Evolutionary conservation across 805 yeast genomes (phyloP).

Genomic region (Saturnispora silvae): DNA sequence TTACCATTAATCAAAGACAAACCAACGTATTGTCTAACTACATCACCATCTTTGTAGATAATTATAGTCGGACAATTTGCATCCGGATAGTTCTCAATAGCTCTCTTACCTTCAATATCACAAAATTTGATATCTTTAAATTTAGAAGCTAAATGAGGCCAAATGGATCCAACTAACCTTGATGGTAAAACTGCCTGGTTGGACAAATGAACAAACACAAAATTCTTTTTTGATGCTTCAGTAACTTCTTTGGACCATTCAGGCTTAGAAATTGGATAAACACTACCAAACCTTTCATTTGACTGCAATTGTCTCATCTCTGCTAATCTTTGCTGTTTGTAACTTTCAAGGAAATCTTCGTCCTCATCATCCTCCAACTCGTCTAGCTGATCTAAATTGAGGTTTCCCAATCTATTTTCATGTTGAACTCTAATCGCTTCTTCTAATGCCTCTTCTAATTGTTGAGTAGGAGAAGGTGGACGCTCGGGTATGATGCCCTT

Average conservation of each 20-base stretch:
- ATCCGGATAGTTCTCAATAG: conserved; percentile 88
- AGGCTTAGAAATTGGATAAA: conserved; percentile 70
- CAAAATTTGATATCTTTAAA: conserved; percentile 81
- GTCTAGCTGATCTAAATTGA: conserved; percentile 71
- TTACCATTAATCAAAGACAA: conserved; percentile 78
- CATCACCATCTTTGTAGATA: conserved; percentile 68
- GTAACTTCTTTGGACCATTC: conserved; percentile 85
- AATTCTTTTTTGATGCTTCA: conserved; percentile 54
- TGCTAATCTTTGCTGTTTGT: conserved; percentile 66
- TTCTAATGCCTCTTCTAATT: conserved; percentile 77
- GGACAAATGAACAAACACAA: conserved; percentile 72
- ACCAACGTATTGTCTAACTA: conserved; percentile 72
- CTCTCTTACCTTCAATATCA: conserved; percentile 83
- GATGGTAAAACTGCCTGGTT: conserved; percentile 62
- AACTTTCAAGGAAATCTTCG: conserved; percentile 74
- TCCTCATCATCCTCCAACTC: conserved; percentile 88
- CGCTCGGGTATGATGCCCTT: conserved; percentile 90
- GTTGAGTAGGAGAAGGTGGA: conserved; percentile 79
- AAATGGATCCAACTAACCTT: conserved; percentile 53
- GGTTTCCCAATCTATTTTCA: conserved; percentile 69
- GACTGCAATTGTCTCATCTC: conserved; percentile 55
- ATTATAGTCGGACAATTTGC: conserved; percentile 83
- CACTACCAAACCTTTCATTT: conserved; percentile 57
- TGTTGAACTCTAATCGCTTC: conserved; percentile 74
- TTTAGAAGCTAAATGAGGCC: conserved; percentile 47